phyloP scores from a whole-genome alignment of 352 stramenopile genomes.

The Globisporangium lucens region DNA sequence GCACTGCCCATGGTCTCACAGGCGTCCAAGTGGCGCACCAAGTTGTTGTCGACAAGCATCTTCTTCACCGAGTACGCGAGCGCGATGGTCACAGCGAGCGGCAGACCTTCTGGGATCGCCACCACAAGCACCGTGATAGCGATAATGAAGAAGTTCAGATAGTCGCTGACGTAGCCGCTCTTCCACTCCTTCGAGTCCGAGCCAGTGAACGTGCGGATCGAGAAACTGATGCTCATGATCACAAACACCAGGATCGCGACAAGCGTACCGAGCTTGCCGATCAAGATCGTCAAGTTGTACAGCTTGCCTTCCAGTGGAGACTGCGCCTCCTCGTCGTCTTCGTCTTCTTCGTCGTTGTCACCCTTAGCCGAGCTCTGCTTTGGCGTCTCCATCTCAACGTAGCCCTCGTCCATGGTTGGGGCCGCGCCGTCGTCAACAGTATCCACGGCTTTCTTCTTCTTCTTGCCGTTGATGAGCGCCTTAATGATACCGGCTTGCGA shows the following conservation, averaged over 20 bases:
- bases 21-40: constrained; percentile 79
- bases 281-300: constrained; percentile 50
- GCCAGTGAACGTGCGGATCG: constrained; percentile 35
- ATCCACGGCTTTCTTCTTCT: constrained; percentile 51
- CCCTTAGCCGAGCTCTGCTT: constrained; percentile 22
- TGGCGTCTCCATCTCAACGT: constrained; percentile 52
- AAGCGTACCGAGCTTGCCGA: constrained; percentile 51
- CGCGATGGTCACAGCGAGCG: constrained; percentile 95
- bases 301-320: constrained; percentile 71
- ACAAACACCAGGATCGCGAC: constrained; percentile 58
- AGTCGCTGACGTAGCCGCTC: constrained; percentile 31
- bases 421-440: constrained; percentile 13
- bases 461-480: constrained; percentile 70
- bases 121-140: constrained; percentile 90
- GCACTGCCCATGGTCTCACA: constrained; percentile 92
- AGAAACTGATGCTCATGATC: constrained; percentile 55
- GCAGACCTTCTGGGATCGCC: constrained; percentile 94
- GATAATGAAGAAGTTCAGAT: constrained; percentile 68
- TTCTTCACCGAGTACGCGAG: constrained; percentile 92
- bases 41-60: constrained; percentile 88
- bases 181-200: constrained; percentile 28
- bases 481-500: constrained; percentile 91
- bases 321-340: constrained; percentile 33
- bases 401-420: constrained; percentile 29
- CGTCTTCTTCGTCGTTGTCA: constrained; percentile 17